A percentile compares a stretch with the other conserved stretches of the same genome.
These are phyloP conservation scores for Trifolium pratense DNA, from an alignment of 306 rosid species.

Conservation along the genomic window DNA sequence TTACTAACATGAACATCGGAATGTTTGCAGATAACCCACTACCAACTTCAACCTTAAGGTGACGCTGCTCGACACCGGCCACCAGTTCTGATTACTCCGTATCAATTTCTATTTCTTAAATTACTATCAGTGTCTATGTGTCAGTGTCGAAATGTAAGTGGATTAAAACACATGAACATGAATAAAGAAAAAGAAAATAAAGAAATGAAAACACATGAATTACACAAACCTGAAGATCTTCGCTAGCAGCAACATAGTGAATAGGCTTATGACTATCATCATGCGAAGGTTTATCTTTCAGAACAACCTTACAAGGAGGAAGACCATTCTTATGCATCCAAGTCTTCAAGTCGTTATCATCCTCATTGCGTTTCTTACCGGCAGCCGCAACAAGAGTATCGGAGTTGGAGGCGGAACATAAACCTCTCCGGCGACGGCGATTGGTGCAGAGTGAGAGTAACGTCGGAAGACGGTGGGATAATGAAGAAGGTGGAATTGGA, in stretches of 20 bases:
- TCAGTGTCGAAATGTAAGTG: background rate
- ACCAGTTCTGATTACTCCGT: too few species aligned
- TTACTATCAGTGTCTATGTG: background rate
- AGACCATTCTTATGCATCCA: slow-evolving; percentile 95
- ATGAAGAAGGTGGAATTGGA: slow-evolving; percentile 45
- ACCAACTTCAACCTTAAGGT: too few species aligned
- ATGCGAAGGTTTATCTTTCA: slow-evolving; percentile 68
- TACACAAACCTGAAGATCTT: slow-evolving; percentile 76
- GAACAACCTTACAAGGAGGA: slow-evolving; percentile 84
- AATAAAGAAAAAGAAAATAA: background rate
- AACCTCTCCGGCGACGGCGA: slow-evolving; percentile 26
- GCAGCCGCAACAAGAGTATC: slow-evolving; percentile 65
- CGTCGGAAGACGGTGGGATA: slow-evolving; percentile 46
- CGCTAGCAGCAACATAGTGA: slow-evolving; percentile 88
- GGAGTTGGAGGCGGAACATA: slow-evolving; percentile 63
- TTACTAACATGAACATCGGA: too few species aligned
- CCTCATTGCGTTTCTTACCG: slow-evolving; percentile 52
- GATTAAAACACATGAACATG: background rate
- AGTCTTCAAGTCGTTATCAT: slow-evolving; percentile 64
- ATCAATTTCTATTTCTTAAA: background rate
- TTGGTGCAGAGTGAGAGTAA: slow-evolving; percentile 41
- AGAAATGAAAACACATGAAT: background rate
- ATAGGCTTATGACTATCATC: slow-evolving; percentile 64
- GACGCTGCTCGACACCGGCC: too few species aligned
- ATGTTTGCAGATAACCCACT: too few species aligned